Base-by-base conservation (phyloP, 2,329 filamentous ascomycete genomes). In the Paramyrothecium roridum region DNA sequence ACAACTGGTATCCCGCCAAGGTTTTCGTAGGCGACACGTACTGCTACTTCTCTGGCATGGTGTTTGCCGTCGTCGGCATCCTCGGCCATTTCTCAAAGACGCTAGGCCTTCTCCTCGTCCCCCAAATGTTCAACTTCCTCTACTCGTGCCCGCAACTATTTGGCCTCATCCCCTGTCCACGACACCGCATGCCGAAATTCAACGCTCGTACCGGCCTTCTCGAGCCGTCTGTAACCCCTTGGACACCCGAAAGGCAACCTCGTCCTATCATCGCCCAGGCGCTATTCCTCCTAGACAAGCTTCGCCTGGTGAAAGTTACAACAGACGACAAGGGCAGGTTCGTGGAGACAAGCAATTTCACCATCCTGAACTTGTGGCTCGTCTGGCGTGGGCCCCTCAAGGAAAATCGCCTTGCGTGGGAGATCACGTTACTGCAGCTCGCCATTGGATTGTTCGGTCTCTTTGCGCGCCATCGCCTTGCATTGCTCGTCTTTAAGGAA, bases 1-100 rank as follows among this genome's bases (percentile, higher is more conserved):
- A 99, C 78, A 99, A 99, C 74, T 96, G 92, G 90, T 99, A 92
- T 69, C 95, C 95, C 0, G 91, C 93, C 22, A 87, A 86, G 65
- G 95, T 98, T 11, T 99, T 99, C 67, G 93, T 98, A 11, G 95
- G 95, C 54, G 95, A 99, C 73, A 99, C 95, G 3, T 99, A 98
- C 81, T 99, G 95, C 81, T 99, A 99, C 76, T 97, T 99, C 73
- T 95, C 95, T 1, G 95, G 95, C 62, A 99, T 99, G 92, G 90
- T 98, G 43, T 99, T 99, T 70, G 95, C 93, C 53, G 93, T 97
- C 48, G 95, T 98, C 61, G 92, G 91, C 60, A 98, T 99, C 67
- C 82, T 97, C 52, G 95, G 95, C 22, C 95, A 99, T 76, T 99
- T 99, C 77, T 96, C 90, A 78, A 99, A 99, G 76, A 99, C 95